Percentiles rank a stretch among this genome's conserved stretches.
These are phyloP conservation scores for Cladosporium colombiae DNA, from an alignment of 2,329 filamentous ascomycete genomes.

Conservation along the genomic window DNA sequence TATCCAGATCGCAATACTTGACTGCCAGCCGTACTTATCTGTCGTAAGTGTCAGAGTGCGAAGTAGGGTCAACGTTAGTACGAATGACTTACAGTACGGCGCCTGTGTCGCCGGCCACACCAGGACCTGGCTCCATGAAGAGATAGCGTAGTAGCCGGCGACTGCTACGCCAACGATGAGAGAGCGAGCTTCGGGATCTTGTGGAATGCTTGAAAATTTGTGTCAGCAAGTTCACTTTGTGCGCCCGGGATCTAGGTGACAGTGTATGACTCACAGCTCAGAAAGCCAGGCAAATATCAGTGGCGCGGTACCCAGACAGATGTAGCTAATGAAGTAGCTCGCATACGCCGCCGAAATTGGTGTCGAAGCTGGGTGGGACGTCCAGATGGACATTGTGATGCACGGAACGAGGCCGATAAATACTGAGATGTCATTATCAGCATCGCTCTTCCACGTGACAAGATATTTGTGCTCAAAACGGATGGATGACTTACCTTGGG, in stretches of 20 bases:
- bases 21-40: slow-evolving; percentile 52
- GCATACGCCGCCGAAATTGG: slow-evolving; percentile 52
- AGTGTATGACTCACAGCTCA: slow-evolving; percentile 40
- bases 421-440: background rate
- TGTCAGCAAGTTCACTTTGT: background rate
- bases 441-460: background rate
- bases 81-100: slow-evolving; percentile 42
- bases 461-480: background rate
- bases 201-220: slow-evolving; percentile 39
- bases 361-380: slow-evolving; percentile 45
- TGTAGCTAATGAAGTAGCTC: slow-evolving; percentile 54
- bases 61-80: background rate
- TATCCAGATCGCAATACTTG: slow-evolving; percentile 47
- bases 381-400: slow-evolving; percentile 59
- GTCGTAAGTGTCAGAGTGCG: background rate
- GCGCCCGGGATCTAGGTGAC: background rate
- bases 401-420: slow-evolving; percentile 50
- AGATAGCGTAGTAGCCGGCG: slow-evolving; percentile 53
- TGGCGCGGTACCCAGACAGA: slow-evolving; percentile 53
- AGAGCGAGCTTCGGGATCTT: slow-evolving; percentile 53
- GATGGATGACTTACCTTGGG: slow-evolving; percentile 39
- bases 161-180: slow-evolving; percentile 53
- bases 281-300: slow-evolving; percentile 56
- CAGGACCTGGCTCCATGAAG: slow-evolving; percentile 55
- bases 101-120: slow-evolving; percentile 56